Evolutionary conservation across 148 eudicot species (phyloP).

Genomic region (Suaeda aralocaspica): DNA sequence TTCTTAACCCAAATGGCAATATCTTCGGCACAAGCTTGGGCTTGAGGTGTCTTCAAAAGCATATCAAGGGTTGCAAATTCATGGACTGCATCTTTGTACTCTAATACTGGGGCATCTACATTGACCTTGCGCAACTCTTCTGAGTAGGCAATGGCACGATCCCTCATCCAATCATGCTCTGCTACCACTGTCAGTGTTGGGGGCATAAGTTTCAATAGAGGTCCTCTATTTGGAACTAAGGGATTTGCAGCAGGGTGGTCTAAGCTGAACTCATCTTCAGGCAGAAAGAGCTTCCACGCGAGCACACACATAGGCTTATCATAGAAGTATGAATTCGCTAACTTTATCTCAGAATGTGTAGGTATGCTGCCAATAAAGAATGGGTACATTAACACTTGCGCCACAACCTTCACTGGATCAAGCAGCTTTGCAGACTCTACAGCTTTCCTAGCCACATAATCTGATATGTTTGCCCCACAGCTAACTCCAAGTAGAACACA

Average conservation of each 20-base stretch:
- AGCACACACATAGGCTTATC: constrained; percentile 90
- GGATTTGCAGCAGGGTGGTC: constrained; percentile 99
- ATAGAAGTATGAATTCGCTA: constrained; percentile 87
- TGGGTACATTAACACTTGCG: constrained; percentile 92
- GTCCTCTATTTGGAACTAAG: constrained; percentile 53
- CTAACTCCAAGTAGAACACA: constrained; percentile 95
- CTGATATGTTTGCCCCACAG: constrained; percentile 88
- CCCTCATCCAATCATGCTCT: constrained; percentile 97
- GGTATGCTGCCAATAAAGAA: constrained; percentile 88
- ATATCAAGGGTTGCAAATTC: constrained; percentile 93
- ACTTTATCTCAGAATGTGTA: constrained; percentile 82
- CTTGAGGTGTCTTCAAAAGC: constrained; percentile 93
- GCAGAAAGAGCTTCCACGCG: constrained; percentile 87
- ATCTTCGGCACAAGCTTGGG: constrained; percentile 92
- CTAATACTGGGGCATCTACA: constrained; percentile 85
- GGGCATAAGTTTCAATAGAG: constrained; percentile 87
- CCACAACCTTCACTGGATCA: constrained; percentile 91
- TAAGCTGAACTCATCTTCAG: constrained; percentile 75
- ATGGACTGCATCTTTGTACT: constrained; percentile 93
- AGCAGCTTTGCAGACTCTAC: constrained; percentile 68
- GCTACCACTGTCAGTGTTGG: constrained; percentile 88
- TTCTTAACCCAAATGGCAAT: constrained; percentile 97
- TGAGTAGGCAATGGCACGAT: constrained; percentile 87
- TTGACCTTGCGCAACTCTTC: constrained; percentile 79
- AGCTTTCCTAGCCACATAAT: constrained; percentile 79